These are phyloP conservation scores for Phytophthora meadii DNA, from an alignment of 352 stramenopile species.

Conservation along the genomic window DNA sequence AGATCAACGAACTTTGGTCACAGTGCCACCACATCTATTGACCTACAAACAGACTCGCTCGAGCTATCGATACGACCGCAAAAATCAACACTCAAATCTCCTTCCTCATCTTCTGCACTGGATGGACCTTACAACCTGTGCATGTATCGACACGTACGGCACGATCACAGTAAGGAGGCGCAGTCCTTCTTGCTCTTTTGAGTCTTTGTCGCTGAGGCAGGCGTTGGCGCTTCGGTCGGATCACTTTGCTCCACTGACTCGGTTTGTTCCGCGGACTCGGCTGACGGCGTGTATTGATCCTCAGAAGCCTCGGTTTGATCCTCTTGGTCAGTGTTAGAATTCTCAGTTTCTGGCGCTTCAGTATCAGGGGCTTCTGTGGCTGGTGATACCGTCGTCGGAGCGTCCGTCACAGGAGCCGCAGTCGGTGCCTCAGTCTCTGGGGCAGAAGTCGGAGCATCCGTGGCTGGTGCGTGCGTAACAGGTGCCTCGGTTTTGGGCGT, in stretches of 20 bases:
- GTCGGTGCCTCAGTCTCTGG: constrained; percentile 12
- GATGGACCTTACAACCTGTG: constrained; percentile 5
- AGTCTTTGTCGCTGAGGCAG: constrained; percentile 16
- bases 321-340: constrained; percentile 7
- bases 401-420: background rate
- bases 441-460: constrained; percentile 11
- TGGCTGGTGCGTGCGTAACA: constrained; percentile 14
- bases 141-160: background rate
- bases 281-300: constrained; percentile 1
- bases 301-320: constrained; percentile 1
- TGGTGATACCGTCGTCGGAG: background rate
- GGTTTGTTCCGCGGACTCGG: constrained; percentile 10
- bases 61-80: constrained; percentile 14
- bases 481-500: constrained; percentile 14
- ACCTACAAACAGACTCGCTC: constrained; percentile 23
- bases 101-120: constrained; percentile 25
- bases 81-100: constrained; percentile 26
- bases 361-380: background rate
- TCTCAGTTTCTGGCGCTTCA: constrained; percentile 6
- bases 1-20: background rate
- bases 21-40: constrained; percentile 32
- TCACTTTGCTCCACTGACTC: constrained; percentile 24
- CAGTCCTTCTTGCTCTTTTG: constrained; percentile 30
- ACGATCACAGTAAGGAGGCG: constrained; percentile 18
- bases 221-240: constrained; percentile 15